Base-by-base conservation (phyloP, 208 protist species). In the Blastocrithidia nonstop region DNA sequence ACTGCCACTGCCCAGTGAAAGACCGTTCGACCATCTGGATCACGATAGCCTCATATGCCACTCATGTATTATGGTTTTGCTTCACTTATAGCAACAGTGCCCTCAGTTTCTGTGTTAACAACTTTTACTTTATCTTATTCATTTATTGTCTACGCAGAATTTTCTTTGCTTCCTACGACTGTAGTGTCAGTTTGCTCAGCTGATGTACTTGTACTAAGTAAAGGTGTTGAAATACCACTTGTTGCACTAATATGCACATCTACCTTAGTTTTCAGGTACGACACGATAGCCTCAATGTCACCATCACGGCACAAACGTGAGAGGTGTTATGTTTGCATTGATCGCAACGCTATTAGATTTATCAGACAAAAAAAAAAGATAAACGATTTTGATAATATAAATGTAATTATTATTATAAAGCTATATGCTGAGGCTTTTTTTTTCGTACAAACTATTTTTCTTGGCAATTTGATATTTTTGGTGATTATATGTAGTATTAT, bases 1-100 rank as follows among this genome's bases (percentile, higher is more conserved):
- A 89, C 51, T 4, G 82, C 73, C 2, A 92, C 42, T 0, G 86
- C 76, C 86, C 86, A 94, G 52, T 94, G 86, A 15, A 92, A 62
- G 0, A 81, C 74, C 2, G 86, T 92, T 45, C 86, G 67, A n/a
- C 82, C 86, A 38, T 94, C 86, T 25, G 41, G 70, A 33, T 94
- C 86, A 9, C 56, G 77, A 44, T 76, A 82, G 13, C 71, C 62
- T 76, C 71, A 86, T 13, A 86, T 41, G 9, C 69, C 71, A 28
- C 45, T 29, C 24, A 71, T 17, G 42, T 75, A 62, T n/a, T 37
- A 7, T 17, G 36, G 56, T 5, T 24, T 3, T 27, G 9, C 47
- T 20, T 19, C 31, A 16, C 48, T 38, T 1, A 22, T 36, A 9
- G 28, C 47, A 19, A 47, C 43, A 0, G 29, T 27, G n/a, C 11